Base-by-base conservation (phyloP, 768 basidiomycete species). In the Kwoniella mangroviensis region DNA sequence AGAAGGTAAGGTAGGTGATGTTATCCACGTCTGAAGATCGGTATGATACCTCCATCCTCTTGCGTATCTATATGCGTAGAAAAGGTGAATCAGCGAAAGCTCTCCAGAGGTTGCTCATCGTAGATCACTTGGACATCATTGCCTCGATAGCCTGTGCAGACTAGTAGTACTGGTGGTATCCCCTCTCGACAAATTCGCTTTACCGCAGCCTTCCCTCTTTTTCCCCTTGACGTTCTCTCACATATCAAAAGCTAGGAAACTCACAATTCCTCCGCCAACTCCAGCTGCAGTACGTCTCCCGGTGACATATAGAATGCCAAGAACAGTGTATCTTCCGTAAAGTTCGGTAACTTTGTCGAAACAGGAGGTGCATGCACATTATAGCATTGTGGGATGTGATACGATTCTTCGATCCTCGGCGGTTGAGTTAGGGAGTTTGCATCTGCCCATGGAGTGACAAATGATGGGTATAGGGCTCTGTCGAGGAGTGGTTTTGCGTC, bases 11-110 rank as follows among this genome's bases (percentile, higher is more conserved):
- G 88, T 89, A 83, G 96, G 93, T 79, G 95, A 95, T 56, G 93
- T 95, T 83, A 97, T 84, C 90, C 90, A 89, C 88, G 92, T 83
- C 52, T 90, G 90, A 60, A 92, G 86, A 76, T 94, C 92, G 83
- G 94, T 97, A 88, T 97, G 94, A 84, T 91, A 97, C 70, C 95
- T 87, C 94, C 95, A 98, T 83, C 94, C 94, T 70, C 94, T 91
- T 83, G 92, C 91, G 86, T 89, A 96, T 79, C 94, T 95, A 75
- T 49, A 24, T 49, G 24, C 21, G 34, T 34, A 34, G 34, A 34
- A 34, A 34, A 34, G 34, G 34, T 34, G 34, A 65, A 57, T 41
- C 3, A 42, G 22, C 15, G 22, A 67, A 34, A 34, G 34, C 34
- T 34, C 34, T 34, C 34, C 34, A 34, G 34, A 34, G 34, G 34